A percentile compares a stretch with the other conserved stretches of the same genome.
Conservation (phyloP, 768 basidiomycete species). For the Ramaria sp. region DNA sequence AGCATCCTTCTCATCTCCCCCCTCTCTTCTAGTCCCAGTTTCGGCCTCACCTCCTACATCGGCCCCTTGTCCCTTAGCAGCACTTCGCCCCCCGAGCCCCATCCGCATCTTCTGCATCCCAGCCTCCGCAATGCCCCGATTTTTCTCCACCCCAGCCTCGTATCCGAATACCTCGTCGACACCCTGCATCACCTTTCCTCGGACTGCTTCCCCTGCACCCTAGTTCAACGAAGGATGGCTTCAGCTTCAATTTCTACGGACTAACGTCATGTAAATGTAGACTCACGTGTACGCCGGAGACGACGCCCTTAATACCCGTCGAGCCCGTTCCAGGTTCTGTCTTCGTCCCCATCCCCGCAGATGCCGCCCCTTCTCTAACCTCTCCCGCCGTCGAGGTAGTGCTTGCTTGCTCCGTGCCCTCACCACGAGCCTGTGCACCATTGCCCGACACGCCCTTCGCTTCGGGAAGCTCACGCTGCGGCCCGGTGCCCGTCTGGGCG, state of each 20-base stretch:
- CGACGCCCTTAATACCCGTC: not conserved
- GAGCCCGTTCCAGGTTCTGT: not conserved
- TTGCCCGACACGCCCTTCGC: too few species aligned
- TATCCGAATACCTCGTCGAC: constrained; percentile 5
- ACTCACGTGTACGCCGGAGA: not conserved
- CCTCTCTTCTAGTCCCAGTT: too few species aligned
- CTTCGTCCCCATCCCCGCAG: not conserved
- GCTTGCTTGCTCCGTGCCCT: too few species aligned
- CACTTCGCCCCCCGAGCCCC: not conserved
- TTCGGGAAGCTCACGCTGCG: too few species aligned
- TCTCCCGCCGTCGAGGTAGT: too few species aligned
- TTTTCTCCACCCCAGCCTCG: not conserved
- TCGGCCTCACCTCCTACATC: too few species aligned
- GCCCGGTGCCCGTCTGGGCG: too few species aligned
- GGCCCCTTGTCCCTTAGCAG: not conserved
- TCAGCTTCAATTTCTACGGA: not conserved
- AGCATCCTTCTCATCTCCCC: too few species aligned
- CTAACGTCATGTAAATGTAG: not conserved
- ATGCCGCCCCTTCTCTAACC: not conserved
- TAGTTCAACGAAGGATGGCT: not conserved
- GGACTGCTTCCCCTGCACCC: constrained; percentile 1
- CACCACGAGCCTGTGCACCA: too few species aligned
- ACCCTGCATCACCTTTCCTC: constrained; percentile 2
- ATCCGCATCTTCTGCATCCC: constrained; percentile 1
- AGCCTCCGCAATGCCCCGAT: not conserved